Base-by-base conservation (phyloP, 2,329 filamentous ascomycete genomes). In the Lasiodiplodia hormozganensis region DNA sequence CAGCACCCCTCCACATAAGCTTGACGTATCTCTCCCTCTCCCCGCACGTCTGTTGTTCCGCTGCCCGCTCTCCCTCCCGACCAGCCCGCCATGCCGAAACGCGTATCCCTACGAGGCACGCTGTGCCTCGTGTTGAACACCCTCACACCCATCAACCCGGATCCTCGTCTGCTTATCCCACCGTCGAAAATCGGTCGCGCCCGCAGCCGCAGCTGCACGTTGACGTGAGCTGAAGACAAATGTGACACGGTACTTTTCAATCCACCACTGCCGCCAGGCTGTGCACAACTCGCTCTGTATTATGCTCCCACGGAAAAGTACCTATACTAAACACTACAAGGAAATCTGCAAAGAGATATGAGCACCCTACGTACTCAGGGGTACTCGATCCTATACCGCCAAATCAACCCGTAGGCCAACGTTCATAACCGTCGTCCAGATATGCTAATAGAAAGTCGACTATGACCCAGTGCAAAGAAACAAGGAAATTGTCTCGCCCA, bases 241-340 rank as follows among this genome's bases (percentile, higher is more conserved):
- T 57, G 54, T 57, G 54, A 57, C 54, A 57, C 18, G n/a, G 23
- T 57, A 14, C 18, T 36, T 57, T 38, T 36, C 53, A 38, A 43
- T 16, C 31, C 53, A 28, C 5, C 25, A 56, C 28, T 5, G 14
- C 16, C 16, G 28, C 53, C 31, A 28, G 2, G 3, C 47, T 6
- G 21, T 25, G n/a, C 28, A 53, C 51, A 25, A 21, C n/a, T 43
- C 60, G 60, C 38, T 51, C 60, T 64, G 60, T 52, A 64, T 64
- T 64, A 64, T 11, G 47, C 47, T 64, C 60, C 60, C 38, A 52
- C 47, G 43, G 34, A 52, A 52, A 51, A 31, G 31, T 64, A 64
- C 60, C 60, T 64, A 28, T 64, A 52, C 60, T 64, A 64, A 52
- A 64, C 60, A 64, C 60, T 64, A 64, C n/a, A 64, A 64, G 21